phyloP scores from a whole-genome alignment of 805 yeast species.

The Suhomyces kilbournensis region DNA sequence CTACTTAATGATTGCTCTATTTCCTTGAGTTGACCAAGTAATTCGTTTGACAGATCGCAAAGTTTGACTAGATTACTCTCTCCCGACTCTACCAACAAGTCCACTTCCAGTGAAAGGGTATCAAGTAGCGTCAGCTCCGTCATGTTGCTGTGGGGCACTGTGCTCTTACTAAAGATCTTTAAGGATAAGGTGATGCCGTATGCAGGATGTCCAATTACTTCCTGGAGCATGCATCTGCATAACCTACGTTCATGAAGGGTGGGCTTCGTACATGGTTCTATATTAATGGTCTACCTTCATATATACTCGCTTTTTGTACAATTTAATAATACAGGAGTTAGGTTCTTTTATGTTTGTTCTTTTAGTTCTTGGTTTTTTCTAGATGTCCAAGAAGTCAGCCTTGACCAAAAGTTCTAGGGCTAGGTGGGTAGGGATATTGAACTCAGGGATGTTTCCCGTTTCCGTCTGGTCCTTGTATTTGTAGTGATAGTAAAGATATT shows the following conservation, averaged over 20 bases:
- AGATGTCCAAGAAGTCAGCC: constrained; percentile 82
- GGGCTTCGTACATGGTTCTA: background rate
- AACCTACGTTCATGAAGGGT: background rate
- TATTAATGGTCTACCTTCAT: background rate
- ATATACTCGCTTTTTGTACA: background rate
- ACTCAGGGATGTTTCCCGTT: constrained; percentile 68
- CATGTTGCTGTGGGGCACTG: background rate
- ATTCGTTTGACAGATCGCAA: constrained; percentile 18
- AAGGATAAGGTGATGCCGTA: background rate
- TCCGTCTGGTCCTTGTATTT: constrained; percentile 58
- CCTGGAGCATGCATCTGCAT: background rate
- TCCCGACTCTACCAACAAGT: constrained; percentile 22
- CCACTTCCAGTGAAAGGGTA: constrained; percentile 26
- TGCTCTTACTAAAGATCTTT: background rate
- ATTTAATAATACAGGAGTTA: too few species aligned
- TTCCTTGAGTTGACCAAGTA: constrained; percentile 22
- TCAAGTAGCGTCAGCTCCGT: constrained; percentile 17
- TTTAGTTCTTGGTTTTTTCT: background rate
- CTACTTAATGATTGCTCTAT: constrained; percentile 22
- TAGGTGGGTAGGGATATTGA: constrained; percentile 89
- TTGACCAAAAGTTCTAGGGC: constrained; percentile 89
- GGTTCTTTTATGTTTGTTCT: too few species aligned
- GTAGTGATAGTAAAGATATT: constrained; percentile 73
- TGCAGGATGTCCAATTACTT: background rate
- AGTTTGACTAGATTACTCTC: constrained; percentile 16